Base-by-base conservation (phyloP, 345 rosid species). In the Excoecaria agallocha region DNA sequence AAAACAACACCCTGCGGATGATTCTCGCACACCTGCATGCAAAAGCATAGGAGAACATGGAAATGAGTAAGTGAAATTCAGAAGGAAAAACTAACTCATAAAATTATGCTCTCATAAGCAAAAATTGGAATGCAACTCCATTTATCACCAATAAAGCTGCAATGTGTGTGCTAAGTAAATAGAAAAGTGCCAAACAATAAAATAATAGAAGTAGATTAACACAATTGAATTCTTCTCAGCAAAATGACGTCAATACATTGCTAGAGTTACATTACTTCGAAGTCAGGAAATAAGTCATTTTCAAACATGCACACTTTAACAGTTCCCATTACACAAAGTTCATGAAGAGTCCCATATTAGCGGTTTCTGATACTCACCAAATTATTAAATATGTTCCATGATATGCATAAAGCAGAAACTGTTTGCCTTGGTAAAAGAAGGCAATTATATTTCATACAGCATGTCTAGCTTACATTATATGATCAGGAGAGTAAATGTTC, bases 1-100 rank as follows among this genome's bases (percentile, higher is more conserved):
- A 95, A 82, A 78, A 95, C 92, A 74, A 95, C 98, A 22, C 99
- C 98, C 60, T 90, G 93, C 8, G 97, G 99, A 79, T 93, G 89
- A 58, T 87, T 86, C 84, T 87, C 96, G 62, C 96, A 95, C 19
- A 93, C 94, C 98, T 95, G 87, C 61, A 79, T 30, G 37, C 50
- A 24, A 58, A 54, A 71, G 37, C 41, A 24, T 7, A 24, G 46
- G 17, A 19, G 8, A 22, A 60, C 5, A 39, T 24, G 50, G 20
- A 45, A 46, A 55, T 16, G 19, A 6, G 6, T 0, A 25, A 41
- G 3, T 3, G 1, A 12, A 15, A 6, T 52, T 10, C 39, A 41
- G 56, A 37, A 69, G 12, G 66, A 70, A 20, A 37, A 19, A 55
- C 7, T 7, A 20, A 43, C 17, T 17, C 8, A 59, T 24, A 59